Percentiles rank a stretch among this genome's conserved stretches.
phyloP scores from a whole-genome alignment of 805 yeast species.

The Wickerhamiella qilinensis region DNA sequence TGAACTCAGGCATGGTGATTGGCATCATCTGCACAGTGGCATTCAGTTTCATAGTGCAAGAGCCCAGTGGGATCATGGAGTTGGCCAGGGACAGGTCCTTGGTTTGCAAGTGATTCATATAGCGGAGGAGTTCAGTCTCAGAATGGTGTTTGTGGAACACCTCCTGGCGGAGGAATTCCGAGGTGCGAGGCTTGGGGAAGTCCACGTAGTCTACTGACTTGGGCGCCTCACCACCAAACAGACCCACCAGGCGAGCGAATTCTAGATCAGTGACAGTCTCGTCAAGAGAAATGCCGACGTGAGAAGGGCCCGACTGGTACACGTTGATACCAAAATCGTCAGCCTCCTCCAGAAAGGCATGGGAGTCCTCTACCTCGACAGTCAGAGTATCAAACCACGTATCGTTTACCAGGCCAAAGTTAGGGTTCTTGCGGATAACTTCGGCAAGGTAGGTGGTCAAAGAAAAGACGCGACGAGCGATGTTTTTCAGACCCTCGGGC shows the following conservation, averaged over 20 bases:
- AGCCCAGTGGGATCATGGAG: constrained; percentile 94
- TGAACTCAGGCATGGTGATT: constrained; percentile 86
- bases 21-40: constrained; percentile 93
- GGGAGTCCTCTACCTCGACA: constrained; percentile 34
- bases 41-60: constrained; percentile 96
- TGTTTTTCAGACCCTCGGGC: constrained; percentile 62
- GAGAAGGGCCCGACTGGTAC: constrained; percentile 43
- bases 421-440: constrained; percentile 28
- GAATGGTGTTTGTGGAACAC: constrained; percentile 83
- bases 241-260: constrained; percentile 34
- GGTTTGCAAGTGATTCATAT: constrained; percentile 66
- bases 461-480: constrained; percentile 64
- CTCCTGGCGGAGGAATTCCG: constrained; percentile 36
- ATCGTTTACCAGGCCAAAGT: constrained; percentile 38
- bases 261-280: constrained; percentile 65
- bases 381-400: constrained; percentile 83
- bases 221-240: constrained; percentile 36
- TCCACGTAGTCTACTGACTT: constrained; percentile 14
- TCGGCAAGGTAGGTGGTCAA: constrained; percentile 57
- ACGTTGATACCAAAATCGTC: constrained; percentile 56
- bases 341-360: constrained; percentile 41
- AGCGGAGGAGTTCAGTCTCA: constrained; percentile 89
- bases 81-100: constrained; percentile 88
- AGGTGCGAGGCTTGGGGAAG: constrained; percentile 25
- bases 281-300: constrained; percentile 73